phyloP scores from a whole-genome alignment of 805 yeast species.

The Barnettozyma wickerhamii region DNA sequence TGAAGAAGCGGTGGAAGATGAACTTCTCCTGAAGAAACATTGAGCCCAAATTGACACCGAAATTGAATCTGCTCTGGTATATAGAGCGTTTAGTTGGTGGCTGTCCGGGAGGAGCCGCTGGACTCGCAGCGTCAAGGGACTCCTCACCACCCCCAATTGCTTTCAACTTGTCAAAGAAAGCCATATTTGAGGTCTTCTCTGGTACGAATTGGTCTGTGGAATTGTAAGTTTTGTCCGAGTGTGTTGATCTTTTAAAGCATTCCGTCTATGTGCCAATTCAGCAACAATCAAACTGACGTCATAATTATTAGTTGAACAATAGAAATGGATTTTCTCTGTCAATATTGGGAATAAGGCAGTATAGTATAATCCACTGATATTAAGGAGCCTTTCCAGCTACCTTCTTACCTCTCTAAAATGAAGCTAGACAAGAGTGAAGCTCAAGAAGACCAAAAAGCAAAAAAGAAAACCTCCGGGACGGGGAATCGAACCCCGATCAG shows the following conservation, averaged over 20 bases:
- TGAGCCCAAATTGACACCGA: slow-evolving; percentile 85
- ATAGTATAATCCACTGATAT: no score
- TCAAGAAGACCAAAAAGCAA: no score
- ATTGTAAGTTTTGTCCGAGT: background rate
- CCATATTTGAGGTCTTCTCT: slow-evolving; percentile 1
- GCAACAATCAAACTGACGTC: no score
- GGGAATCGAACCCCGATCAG: background rate
- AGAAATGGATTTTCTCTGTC: no score
- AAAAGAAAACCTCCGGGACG: background rate
- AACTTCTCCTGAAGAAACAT: slow-evolving; percentile 77
- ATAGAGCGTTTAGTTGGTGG: slow-evolving; percentile 41
- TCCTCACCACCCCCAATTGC: background rate
- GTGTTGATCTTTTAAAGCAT: background rate
- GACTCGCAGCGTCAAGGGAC: slow-evolving; percentile 16
- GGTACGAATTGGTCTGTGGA: background rate
- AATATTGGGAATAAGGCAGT: no score
- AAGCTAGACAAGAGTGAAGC: no score
- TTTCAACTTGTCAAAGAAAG: slow-evolving; percentile 8
- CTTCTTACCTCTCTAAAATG: no score
- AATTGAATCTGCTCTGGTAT: slow-evolving; percentile 58
- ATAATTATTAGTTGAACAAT: no score
- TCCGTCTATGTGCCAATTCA: no score
- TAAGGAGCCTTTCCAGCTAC: no score
- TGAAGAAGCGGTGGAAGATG: slow-evolving; percentile 62
- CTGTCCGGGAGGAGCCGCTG: slow-evolving; percentile 25